These are phyloP conservation scores for Beta vulgaris DNA, from an alignment of 148 eudicot species.

Conservation along the genomic window DNA sequence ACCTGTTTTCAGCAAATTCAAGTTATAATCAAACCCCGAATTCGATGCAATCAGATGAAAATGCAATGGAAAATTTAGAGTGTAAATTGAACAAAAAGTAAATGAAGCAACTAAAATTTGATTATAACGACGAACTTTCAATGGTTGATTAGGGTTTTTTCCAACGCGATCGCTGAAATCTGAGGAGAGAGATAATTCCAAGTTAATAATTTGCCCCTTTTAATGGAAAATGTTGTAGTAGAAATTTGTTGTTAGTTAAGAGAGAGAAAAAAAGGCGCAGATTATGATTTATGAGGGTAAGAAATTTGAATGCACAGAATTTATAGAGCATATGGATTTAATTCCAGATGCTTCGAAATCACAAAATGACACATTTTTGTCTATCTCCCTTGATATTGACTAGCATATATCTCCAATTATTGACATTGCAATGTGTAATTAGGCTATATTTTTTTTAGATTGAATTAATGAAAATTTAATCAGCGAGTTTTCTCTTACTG, in stretches of 20 bases:
- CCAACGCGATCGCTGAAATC: conserved; percentile 11
- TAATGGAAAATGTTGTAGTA: background rate
- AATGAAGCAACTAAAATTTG: conserved; percentile 18
- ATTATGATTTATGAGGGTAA: background rate
- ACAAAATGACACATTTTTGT: too few relatives aligned
- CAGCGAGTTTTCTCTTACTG: too few relatives aligned
- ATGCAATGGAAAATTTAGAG: background rate
- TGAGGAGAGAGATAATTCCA: background rate
- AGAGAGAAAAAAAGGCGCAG: background rate
- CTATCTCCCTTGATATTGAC: too few relatives aligned
- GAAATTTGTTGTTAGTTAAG: background rate
- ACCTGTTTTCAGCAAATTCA: conserved; percentile 11
- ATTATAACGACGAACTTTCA: conserved; percentile 29
- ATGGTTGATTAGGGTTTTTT: conserved; percentile 15
- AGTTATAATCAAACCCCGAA: conserved; percentile 1
- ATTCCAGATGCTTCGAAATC: conserved; percentile 11
- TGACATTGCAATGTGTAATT: too few relatives aligned
- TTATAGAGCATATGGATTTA: background rate
- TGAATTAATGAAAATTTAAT: too few relatives aligned
- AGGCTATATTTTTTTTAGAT: too few relatives aligned
- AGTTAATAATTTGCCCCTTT: background rate
- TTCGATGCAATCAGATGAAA: conserved; percentile 9
- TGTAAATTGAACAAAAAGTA: background rate
- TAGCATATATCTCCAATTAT: too few relatives aligned
- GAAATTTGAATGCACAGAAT: background rate